Evolutionary conservation across 371 early-diverging fungal genomes (phyloP).

Genomic region (Choanephora cucurbitarum): DNA sequence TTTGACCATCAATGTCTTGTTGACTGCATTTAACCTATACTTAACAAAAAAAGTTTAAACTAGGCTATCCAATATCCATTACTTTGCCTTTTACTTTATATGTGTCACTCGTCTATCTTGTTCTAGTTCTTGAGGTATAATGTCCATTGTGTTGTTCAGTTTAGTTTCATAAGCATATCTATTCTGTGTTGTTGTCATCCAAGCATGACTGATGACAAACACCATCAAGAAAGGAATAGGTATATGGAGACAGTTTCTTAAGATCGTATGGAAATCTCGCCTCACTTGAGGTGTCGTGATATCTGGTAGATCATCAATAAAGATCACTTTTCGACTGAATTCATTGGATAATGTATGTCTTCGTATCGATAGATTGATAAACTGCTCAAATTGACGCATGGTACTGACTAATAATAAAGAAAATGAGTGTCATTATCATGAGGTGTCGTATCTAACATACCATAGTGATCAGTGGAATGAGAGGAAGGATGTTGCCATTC

Average conservation of each 20-base stretch:
- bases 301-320: constrained; percentile 50
- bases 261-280: constrained; percentile 23
- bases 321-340: constrained; percentile 26
- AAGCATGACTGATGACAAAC: constrained; percentile 28
- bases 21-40: constrained; percentile 38
- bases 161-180: not conserved
- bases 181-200: not conserved
- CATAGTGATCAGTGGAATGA: constrained; percentile 12
- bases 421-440: not conserved
- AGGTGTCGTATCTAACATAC: not conserved
- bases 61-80: too few species aligned
- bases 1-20: constrained; percentile 16
- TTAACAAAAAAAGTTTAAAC: too few species aligned
- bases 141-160: constrained; percentile 3
- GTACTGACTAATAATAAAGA: not conserved
- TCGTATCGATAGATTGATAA: constrained; percentile 17
- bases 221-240: constrained; percentile 26
- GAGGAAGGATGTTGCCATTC: constrained; percentile 32
- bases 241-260: constrained; percentile 6
- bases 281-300: constrained; percentile 18
- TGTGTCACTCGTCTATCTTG: constrained; percentile 5
- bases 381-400: constrained; percentile 7
- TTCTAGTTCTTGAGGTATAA: constrained; percentile 14
- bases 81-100: constrained; percentile 14
- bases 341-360: not conserved